Conservation (phyloP, 768 basidiomycete genomes). For the Piloderma croceum region DNA sequence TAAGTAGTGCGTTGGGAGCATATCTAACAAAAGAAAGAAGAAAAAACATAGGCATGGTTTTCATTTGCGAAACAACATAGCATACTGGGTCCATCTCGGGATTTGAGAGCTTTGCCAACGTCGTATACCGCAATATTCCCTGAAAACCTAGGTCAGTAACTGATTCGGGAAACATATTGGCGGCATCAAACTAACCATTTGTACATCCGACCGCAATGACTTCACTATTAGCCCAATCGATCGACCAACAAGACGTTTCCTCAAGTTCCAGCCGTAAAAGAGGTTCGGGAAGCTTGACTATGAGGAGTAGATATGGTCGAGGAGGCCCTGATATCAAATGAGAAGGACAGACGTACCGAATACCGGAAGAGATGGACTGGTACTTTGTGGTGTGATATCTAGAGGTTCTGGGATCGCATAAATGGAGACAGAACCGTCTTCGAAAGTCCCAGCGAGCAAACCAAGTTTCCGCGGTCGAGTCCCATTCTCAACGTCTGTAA, state of each 20-base stretch:
- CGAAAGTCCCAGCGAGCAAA: conserved; percentile 76
- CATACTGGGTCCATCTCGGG: conserved; percentile 28
- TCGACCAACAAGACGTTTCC: conserved; percentile 68
- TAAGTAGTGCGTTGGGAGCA: conserved; percentile 70
- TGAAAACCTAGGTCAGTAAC: conserved; percentile 18
- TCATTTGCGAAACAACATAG: not conserved
- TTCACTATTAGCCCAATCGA: conserved; percentile 91
- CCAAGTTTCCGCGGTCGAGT: conserved; percentile 59
- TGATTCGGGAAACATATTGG: not conserved
- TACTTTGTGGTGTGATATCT: conserved; percentile 32
- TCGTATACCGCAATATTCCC: conserved; percentile 57
- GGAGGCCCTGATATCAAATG: not conserved
- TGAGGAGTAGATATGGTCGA: conserved; percentile 3
- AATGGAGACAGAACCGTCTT: conserved; percentile 79
- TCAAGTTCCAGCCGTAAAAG: conserved; percentile 67
- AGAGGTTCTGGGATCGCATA: conserved; percentile 76
- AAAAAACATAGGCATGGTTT: conserved; percentile 12
- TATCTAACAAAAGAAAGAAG: conserved; percentile 27
- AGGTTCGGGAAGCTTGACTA: conserved; percentile 60
- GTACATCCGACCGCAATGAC: conserved; percentile 77
- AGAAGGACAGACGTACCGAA: conserved; percentile 39
- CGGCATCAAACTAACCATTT: conserved; percentile 50
- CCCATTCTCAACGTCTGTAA: too few relatives aligned
- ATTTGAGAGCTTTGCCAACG: conserved; percentile 38
- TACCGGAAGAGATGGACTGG: conserved; percentile 32